phyloP scores from a whole-genome alignment of 208 protist species.

The Leishmania major region DNA sequence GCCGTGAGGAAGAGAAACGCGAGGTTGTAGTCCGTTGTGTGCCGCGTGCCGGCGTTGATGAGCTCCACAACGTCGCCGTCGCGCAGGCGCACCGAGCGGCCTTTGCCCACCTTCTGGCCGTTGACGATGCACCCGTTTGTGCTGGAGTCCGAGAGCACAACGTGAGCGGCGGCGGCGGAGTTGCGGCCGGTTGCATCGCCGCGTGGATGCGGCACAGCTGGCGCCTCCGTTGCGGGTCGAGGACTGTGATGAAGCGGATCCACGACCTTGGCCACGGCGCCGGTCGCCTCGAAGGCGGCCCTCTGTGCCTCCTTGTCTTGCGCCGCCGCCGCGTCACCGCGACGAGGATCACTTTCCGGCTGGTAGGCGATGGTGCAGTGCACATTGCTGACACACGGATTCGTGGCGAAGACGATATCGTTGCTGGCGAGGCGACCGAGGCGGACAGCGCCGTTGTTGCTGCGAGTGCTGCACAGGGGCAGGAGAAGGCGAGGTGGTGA shows the following conservation, averaged over 20 bases:
- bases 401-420: slow-evolving; percentile 38
- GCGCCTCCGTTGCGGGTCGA: background rate
- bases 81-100: slow-evolving; percentile 20
- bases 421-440: slow-evolving; percentile 48
- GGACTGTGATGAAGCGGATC: background rate
- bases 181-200: background rate
- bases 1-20: slow-evolving; percentile 33
- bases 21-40: slow-evolving; percentile 52
- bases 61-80: slow-evolving; percentile 49
- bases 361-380: slow-evolving; percentile 40
- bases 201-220: background rate
- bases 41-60: slow-evolving; percentile 42
- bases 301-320: background rate
- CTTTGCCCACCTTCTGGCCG: slow-evolving; percentile 40
- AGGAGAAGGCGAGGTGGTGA: slow-evolving; percentile 22
- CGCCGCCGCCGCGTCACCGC: background rate
- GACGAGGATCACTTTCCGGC: background rate
- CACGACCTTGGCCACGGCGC: background rate
- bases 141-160: slow-evolving; percentile 59
- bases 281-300: background rate
- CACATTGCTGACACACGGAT: slow-evolving; percentile 57
- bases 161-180: background rate
- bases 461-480: slow-evolving; percentile 20
- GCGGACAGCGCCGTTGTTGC: slow-evolving; percentile 27
- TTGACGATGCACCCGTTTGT: slow-evolving; percentile 59